Evolutionary conservation across 2,329 filamentous ascomycete genomes (phyloP).

Genomic region (Diaporthe aspalathi): DNA sequence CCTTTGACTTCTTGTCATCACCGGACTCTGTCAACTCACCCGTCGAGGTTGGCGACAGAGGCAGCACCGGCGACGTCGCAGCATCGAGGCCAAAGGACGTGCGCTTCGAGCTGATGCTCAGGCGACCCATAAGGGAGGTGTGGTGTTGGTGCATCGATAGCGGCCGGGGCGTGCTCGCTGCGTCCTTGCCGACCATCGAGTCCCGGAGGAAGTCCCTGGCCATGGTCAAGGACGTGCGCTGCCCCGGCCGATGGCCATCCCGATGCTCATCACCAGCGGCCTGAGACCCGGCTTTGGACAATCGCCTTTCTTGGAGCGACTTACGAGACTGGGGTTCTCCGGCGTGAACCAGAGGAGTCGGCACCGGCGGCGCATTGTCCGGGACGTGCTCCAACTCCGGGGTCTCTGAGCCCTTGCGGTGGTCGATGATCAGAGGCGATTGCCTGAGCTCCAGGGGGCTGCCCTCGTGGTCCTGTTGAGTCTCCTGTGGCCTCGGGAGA

Average conservation of each 20-base stretch:
- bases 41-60: conserved; percentile 55
- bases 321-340: conserved; percentile 51
- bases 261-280: conserved; percentile 23
- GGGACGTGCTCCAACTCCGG: conserved; percentile 46
- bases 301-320: conserved; percentile 60
- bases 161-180: conserved; percentile 49
- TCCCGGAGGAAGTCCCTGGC: conserved; percentile 70
- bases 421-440: conserved; percentile 69
- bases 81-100: conserved; percentile 64
- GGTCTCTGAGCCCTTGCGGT: conserved; percentile 56
- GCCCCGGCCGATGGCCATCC: conserved; percentile 51
- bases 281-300: conserved; percentile 52
- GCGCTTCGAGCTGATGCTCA: conserved; percentile 72
- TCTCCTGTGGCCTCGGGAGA: conserved; percentile 55
- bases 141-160: conserved; percentile 58
- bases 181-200: conserved; percentile 57
- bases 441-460: conserved; percentile 65
- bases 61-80: conserved; percentile 45
- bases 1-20: conserved; percentile 57
- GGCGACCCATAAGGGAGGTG: conserved; percentile 67
- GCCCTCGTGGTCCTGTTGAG: conserved; percentile 54
- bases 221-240: conserved; percentile 69
- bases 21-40: conserved; percentile 60
- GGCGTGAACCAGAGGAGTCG: conserved; percentile 37
- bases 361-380: conserved; percentile 41